Conservation (phyloP, 2,329 filamentous ascomycete species). For the Rosellinia necatrix region DNA sequence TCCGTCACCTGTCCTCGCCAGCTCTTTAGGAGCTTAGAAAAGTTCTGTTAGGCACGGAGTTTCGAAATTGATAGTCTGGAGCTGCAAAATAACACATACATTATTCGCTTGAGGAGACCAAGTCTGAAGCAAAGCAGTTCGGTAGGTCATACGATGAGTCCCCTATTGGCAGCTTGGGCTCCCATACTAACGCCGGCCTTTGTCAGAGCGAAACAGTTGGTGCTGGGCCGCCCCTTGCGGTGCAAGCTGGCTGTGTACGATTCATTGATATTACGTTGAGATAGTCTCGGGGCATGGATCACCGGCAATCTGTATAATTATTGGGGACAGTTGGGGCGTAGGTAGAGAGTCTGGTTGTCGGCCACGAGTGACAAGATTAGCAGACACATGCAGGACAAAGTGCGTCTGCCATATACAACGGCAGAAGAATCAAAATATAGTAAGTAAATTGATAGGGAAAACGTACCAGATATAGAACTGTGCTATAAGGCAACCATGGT, state of each 20-base stretch:
- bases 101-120: background rate
- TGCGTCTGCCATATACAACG: background rate
- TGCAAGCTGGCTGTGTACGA: too few species aligned
- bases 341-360: background rate
- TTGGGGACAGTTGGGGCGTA: background rate
- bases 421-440: too few species aligned
- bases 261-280: too few species aligned
- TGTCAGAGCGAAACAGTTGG: background rate
- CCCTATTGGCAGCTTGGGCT: background rate
- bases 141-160: background rate
- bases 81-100: background rate
- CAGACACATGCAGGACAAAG: background rate
- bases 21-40: background rate
- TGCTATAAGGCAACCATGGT: too few species aligned
- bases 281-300: too few species aligned
- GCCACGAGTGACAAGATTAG: background rate
- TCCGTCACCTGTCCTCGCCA: background rate
- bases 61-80: constrained; percentile 1
- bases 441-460: too few species aligned
- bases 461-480: too few species aligned
- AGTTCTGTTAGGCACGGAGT: background rate
- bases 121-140: background rate
- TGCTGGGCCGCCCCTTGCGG: background rate
- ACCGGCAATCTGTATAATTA: background rate
- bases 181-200: background rate